Percentiles rank a stretch among this genome's conserved stretches.
These are phyloP conservation scores for Coniochaeta hoffmannii DNA, from an alignment of 2,329 filamentous ascomycete genomes.

Conservation along the genomic window DNA sequence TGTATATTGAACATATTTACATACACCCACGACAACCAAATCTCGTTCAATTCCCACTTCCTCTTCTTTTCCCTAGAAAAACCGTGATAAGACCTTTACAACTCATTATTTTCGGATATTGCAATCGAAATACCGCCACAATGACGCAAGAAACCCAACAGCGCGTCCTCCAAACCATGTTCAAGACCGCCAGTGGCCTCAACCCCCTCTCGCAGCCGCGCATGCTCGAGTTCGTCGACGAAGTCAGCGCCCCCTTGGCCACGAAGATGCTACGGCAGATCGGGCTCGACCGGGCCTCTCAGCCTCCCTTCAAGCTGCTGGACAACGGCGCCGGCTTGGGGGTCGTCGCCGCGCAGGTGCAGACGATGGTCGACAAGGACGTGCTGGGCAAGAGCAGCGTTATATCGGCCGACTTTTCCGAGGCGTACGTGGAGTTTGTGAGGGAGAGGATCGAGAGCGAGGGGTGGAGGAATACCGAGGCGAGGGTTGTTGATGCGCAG, in stretches of 20 bases:
- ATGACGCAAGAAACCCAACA: background rate
- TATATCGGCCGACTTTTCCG: slow-evolving; percentile 40
- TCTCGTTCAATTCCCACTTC: too few relatives aligned
- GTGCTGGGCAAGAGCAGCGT: slow-evolving; percentile 35
- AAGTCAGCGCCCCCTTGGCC: slow-evolving; percentile 16
- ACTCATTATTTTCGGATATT: too few relatives aligned
- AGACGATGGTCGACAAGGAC: slow-evolving; percentile 27
- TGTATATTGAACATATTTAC: too few relatives aligned
- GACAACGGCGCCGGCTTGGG: slow-evolving; percentile 49
- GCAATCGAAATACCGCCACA: background rate
- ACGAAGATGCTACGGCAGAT: slow-evolving; percentile 21
- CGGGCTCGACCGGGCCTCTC: slow-evolving; percentile 15
- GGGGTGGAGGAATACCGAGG: slow-evolving; percentile 38
- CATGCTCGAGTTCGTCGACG: slow-evolving; percentile 4
- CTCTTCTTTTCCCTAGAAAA: too few relatives aligned
- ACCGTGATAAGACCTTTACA: too few relatives aligned
- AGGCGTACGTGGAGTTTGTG: slow-evolving; percentile 31
- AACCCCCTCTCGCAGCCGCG: slow-evolving; percentile 4
- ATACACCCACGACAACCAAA: background rate
- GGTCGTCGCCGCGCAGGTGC: slow-evolving; percentile 36
- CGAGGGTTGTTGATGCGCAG: slow-evolving; percentile 37
- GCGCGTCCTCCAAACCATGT: slow-evolving; percentile 5
- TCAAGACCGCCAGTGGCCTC: background rate
- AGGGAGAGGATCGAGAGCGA: slow-evolving; percentile 29
- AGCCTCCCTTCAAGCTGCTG: slow-evolving; percentile 33